These are phyloP conservation scores for Paraphoma sp. DNA, from an alignment of 2,329 filamentous ascomycete species.

Conservation along the genomic window DNA sequence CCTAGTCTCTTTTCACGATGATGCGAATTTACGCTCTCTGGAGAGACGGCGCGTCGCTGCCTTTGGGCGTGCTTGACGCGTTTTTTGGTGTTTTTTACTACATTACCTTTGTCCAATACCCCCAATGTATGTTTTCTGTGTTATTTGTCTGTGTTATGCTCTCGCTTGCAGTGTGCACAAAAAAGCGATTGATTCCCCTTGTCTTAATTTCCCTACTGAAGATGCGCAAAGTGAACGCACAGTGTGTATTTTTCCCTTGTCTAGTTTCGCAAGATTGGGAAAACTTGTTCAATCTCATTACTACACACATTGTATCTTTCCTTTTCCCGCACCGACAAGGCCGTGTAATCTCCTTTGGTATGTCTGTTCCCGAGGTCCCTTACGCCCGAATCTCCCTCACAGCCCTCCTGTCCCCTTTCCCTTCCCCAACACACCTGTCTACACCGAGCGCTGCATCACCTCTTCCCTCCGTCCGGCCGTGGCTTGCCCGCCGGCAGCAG, in stretches of 20 bases:
- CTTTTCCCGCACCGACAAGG: constrained; percentile 27
- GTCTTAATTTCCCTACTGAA: constrained; percentile 28
- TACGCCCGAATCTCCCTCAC: constrained; percentile 47
- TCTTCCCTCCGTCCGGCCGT: constrained; percentile 37
- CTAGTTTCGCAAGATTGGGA: constrained; percentile 4
- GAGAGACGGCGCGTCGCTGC: constrained; percentile 24
- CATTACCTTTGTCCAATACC: constrained; percentile 18
- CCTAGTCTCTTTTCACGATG: constrained; percentile 29
- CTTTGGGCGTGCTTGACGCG: constrained; percentile 37
- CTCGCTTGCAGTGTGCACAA: constrained; percentile 42
- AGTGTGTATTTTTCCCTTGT: constrained; percentile 3
- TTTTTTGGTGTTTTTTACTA: constrained; percentile 39
- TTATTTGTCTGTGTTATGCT: constrained; percentile 45
- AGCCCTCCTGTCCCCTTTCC: constrained; percentile 48
- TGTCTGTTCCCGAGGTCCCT: constrained; percentile 52
- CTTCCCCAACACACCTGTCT: constrained; percentile 16
- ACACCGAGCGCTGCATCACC: constrained; percentile 27
- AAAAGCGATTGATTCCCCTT: constrained; percentile 45
- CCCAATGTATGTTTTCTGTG: constrained; percentile 37
- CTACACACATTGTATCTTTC: constrained; percentile 3
- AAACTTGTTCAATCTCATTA: neutral
- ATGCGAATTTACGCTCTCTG: constrained; percentile 45
- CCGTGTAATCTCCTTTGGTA: constrained; percentile 48
- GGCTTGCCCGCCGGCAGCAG: constrained; percentile 48
- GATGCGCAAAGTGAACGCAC: neutral